Evolutionary conservation across 1,284 basidiomycete genomes (phyloP), one percentile per base, ranked within the genome.

Genomic region (Cutaneotrichosporon dermatis): DNA sequence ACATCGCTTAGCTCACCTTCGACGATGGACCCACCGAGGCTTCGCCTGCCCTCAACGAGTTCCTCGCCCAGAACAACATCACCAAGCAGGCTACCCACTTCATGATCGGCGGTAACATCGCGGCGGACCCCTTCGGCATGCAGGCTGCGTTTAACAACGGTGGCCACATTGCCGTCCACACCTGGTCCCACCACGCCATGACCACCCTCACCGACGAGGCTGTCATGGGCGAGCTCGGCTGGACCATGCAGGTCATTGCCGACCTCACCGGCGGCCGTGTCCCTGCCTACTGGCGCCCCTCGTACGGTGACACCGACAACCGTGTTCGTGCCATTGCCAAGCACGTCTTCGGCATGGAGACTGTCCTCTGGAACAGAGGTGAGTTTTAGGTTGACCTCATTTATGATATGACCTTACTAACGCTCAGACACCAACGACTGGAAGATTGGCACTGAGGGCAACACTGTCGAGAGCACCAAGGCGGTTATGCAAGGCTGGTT

Each of bases 171-270:
- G 73, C 73, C 55, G 80, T 81, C 5, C 82, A 83, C 74, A 83
- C 82, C 52, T 83, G 80, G 79, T 79, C 79, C 6, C 81, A 82
- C 69, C 73, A 66, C n/a, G 72, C 73, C 63, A 76, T 73, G 64
- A 56, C 83, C 43, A 81, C 80, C 4, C 71, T 82, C 25, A 77
- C 81, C 52, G 83, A 85, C 73, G 82, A 83, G 67, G 70, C 82
- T 60, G 80, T 84, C 56, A 74, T 84, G 8, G 80, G 78, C 56
- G 82, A 83, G 70, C 78, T 85, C 45, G 82, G 80, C 36, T 79
- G 76, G 77, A 79, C 79, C 6, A 74, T 75, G 65, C 73, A 78
- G 63, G 74, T 76, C 59, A 76, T 77, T 54, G 61, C 67, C 42
- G 76, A 78, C 63, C 61, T 75, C 15, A 76, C 68, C 37, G 75